Evolutionary conservation across 2,329 filamentous ascomycete genomes (phyloP).

Genomic region (Verticillium isaacii): DNA sequence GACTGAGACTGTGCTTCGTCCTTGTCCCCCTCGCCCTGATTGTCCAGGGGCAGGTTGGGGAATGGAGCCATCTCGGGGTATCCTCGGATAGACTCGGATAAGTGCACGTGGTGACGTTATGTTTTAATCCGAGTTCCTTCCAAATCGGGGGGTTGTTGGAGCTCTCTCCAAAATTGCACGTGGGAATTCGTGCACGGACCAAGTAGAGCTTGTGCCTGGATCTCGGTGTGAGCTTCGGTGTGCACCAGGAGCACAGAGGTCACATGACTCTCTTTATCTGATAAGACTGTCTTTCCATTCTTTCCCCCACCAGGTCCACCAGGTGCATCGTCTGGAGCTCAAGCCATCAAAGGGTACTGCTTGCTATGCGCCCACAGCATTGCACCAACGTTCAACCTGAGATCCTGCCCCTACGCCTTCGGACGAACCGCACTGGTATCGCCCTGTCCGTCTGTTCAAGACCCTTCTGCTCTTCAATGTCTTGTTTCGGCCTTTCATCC

Average conservation of each 20-base stretch:
- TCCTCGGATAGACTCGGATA: not conserved
- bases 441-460: not conserved
- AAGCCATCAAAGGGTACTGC: not conserved
- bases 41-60: not conserved
- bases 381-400: not conserved
- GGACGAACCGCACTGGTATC: not conserved
- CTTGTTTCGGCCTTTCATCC: not conserved
- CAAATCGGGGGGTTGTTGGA: not conserved
- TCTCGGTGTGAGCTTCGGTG: not conserved
- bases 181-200: not conserved
- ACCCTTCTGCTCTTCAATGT: not conserved
- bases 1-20: not conserved
- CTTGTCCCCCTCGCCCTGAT: not conserved
- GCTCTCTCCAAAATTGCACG: too few relatives aligned
- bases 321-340: not conserved
- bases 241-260: not conserved
- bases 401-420: not conserved
- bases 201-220: not conserved
- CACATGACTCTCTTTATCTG: not conserved
- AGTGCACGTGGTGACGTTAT: not conserved
- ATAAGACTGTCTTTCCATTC: not conserved
- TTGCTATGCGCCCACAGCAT: not conserved
- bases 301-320: not conserved
- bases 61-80: not conserved
- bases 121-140: not conserved